Evolutionary conservation across 345 rosid genomes (phyloP).

Genomic region (Turritis glabra): DNA sequence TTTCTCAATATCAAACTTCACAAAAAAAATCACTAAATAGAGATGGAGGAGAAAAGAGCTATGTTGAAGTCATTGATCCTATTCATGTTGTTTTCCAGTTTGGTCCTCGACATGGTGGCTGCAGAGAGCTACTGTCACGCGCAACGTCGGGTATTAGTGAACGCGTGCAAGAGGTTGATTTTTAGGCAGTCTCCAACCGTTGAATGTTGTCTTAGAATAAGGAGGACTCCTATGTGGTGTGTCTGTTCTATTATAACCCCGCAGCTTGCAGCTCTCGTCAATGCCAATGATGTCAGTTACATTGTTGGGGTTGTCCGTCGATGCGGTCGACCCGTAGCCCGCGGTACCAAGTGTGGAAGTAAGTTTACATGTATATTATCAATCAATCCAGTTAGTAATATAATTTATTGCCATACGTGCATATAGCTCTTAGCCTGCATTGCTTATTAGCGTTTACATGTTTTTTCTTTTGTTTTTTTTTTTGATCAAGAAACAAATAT

Average conservation of each 20-base stretch:
- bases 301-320: too few species aligned
- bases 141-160: slow-evolving; percentile 12
- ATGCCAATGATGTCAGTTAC: too few species aligned
- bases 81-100: background rate
- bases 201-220: slow-evolving; percentile 20
- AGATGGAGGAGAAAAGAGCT: slow-evolving; percentile 14
- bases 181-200: slow-evolving; percentile 12
- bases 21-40: background rate
- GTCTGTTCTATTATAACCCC: slow-evolving; percentile 19
- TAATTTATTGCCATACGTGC: too few species aligned
- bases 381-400: too few species aligned
- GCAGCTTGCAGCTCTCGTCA: background rate
- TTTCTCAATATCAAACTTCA: background rate
- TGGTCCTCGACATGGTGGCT: background rate
- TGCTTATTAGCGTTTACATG: too few species aligned
- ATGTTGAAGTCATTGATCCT: background rate
- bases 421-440: too few species aligned
- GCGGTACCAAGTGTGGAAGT: too few species aligned
- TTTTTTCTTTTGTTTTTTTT: too few species aligned
- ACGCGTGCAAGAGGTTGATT: slow-evolving; percentile 24
- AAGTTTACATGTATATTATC: too few species aligned
- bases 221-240: slow-evolving; percentile 20
- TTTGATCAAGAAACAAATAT: too few species aligned
- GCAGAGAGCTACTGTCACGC: slow-evolving; percentile 21
- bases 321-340: too few species aligned